Conservation (phyloP, 805 yeast genomes). For the Saturnispora bothae region DNA sequence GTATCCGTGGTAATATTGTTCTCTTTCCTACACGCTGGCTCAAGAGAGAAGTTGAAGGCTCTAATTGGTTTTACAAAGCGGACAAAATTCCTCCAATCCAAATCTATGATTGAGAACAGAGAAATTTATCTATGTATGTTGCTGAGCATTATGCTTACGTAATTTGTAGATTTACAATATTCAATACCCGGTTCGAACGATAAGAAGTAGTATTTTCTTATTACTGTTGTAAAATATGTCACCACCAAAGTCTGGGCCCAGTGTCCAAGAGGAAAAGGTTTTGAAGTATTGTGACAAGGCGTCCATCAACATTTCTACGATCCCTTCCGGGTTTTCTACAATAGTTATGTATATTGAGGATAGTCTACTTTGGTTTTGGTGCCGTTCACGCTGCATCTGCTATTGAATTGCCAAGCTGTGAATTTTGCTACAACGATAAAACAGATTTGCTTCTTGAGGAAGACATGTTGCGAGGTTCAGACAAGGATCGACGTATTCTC, state of each 20-base stretch:
- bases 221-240: no score
- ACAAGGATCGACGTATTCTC: slow-evolving; percentile 10
- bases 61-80: slow-evolving; percentile 91
- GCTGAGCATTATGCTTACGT: neutral
- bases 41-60: slow-evolving; percentile 72
- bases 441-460: slow-evolving; percentile 12
- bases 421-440: slow-evolving; percentile 12
- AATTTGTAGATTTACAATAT: no score
- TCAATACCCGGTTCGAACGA: no score
- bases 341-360: slow-evolving; percentile 10
- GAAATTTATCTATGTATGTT: no score
- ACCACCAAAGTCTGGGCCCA: no score
- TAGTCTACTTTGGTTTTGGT: slow-evolving; percentile 15
- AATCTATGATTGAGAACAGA: slow-evolving; percentile 75
- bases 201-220: no score
- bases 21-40: slow-evolving; percentile 93
- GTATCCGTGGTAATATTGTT: slow-evolving; percentile 80
- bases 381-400: slow-evolving; percentile 6
- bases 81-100: slow-evolving; percentile 94
- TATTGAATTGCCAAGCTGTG: slow-evolving; percentile 9
- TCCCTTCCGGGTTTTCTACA: slow-evolving; percentile 13
- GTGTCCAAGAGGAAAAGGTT: slow-evolving; percentile 6
- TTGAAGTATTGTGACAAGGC: slow-evolving; percentile 12
- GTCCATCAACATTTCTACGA: slow-evolving; percentile 9
- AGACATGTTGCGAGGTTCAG: slow-evolving; percentile 6